Percentiles rank a stretch among this genome's conserved stretches.
These are phyloP conservation scores for Mycosphaerelloides madeirae DNA, from an alignment of 2,329 filamentous ascomycete genomes.

Conservation along the genomic window DNA sequence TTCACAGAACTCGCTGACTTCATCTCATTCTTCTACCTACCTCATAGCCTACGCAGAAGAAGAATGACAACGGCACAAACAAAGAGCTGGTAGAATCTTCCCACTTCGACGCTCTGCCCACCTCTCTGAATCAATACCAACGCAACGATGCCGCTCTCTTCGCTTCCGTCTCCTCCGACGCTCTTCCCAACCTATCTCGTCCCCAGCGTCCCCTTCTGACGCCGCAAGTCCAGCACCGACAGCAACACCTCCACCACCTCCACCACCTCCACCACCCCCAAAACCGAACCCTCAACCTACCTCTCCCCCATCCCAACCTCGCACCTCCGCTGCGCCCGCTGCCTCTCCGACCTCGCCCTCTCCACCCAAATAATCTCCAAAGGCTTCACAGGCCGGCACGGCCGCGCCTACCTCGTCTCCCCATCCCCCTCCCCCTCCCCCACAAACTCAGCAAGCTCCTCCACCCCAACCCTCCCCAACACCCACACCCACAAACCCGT, in stretches of 20 bases:
- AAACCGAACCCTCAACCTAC: conserved; percentile 32
- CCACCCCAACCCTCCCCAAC: conserved; percentile 49
- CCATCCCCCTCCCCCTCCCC: conserved; percentile 36
- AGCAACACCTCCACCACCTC: conserved; percentile 34
- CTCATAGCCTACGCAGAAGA: background rate
- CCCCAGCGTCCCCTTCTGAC: conserved; percentile 46
- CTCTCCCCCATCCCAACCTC: conserved; percentile 46
- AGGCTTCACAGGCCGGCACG: conserved; percentile 61
- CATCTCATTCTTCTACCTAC: background rate
- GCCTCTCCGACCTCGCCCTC: conserved; percentile 55
- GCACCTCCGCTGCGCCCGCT: conserved; percentile 56
- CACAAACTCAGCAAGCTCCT: too few species aligned
- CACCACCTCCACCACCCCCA: conserved; percentile 22
- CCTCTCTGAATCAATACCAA: background rate
- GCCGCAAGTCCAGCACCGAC: conserved; percentile 39
- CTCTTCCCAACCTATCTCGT: conserved; percentile 51
- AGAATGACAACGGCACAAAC: background rate
- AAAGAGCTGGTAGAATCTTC: conserved; percentile 9
- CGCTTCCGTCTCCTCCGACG: conserved; percentile 30
- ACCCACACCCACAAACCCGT: conserved; percentile 54
- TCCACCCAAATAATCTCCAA: conserved; percentile 59
- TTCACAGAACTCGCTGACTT: background rate
- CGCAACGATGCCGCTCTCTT: conserved; percentile 25
- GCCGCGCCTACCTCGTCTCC: conserved; percentile 59
- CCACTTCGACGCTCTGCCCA: background rate